phyloP scores from a whole-genome alignment of 768 basidiomycete genomes.

The Termitomyces sp. region DNA sequence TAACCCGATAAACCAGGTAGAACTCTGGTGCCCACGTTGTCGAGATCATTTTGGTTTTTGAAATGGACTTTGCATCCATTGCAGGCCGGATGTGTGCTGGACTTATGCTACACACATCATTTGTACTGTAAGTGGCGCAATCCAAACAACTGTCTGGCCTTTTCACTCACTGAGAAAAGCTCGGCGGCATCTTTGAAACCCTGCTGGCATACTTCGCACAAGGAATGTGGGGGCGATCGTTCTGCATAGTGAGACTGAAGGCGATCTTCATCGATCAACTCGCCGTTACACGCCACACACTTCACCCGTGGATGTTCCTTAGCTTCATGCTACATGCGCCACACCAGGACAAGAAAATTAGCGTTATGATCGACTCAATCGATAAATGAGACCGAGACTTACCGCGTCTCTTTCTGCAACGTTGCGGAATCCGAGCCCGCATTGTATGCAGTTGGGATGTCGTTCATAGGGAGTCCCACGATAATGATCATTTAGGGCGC shows the following conservation, averaged over 20 bases:
- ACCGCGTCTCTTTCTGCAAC: neutral
- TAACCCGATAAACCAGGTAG: neutral
- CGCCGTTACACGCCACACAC: neutral
- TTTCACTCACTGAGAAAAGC: slow-evolving; percentile 1
- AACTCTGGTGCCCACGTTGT: neutral
- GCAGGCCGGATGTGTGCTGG: neutral
- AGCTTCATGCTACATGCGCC: neutral
- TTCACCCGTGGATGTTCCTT: neutral
- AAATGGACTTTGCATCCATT: neutral
- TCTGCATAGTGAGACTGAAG: slow-evolving; percentile 1
- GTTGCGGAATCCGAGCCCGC: slow-evolving; percentile 5
- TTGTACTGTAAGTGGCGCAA: neutral
- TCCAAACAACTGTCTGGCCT: neutral
- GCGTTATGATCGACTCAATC: neutral
- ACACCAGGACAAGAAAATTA: neutral
- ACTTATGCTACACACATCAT: neutral
- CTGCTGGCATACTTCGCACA: neutral
- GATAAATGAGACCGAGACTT: neutral
- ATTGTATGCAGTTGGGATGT: slow-evolving; percentile 6
- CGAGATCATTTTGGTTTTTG: neutral
- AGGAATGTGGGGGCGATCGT: neutral
- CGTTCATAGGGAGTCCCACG: slow-evolving; percentile 3
- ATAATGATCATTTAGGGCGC: slow-evolving; percentile 5
- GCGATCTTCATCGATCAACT: neutral
- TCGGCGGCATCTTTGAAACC: neutral